Evolutionary conservation across 2,329 filamentous ascomycete species (phyloP), one percentile per base, ranked within the genome.

Genomic region (Pseudogymnoascus pannorum): DNA sequence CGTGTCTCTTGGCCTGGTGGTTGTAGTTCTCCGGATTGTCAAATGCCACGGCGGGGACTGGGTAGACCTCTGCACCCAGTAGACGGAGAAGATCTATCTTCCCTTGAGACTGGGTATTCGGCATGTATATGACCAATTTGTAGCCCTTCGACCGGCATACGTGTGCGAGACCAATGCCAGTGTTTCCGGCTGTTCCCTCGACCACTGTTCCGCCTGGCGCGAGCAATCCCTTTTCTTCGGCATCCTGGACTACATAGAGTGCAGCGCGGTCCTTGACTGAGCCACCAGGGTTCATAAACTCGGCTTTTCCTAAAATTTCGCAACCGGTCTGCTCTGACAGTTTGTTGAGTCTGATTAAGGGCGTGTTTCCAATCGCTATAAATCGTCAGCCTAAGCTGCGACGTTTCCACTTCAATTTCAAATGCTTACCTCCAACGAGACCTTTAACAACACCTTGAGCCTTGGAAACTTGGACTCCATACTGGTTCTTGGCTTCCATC

Each of bases 81-180:
- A 97, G 80, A 7, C 93, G 84, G 66, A 99, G 80, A 60, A 99
- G 82, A 75, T 97, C 94, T 72, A 99, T 90, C 81, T 99, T 99
- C 73, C 92, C 94, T 77, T 96, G 93, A 18, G 92, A 96, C 78
- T 97, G 94, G 57, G 93, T 97, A 80, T 99, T 89, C 70, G 94
- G 94, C 94, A 99, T 97, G 85, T 97, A 99, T 73, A 99, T 99
- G 72, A 97, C 92, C 58, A 96, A 86, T 73, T 88, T 88, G 82
- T 99, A 97, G 40, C 93, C 94, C 70, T 88, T 88, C 36, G 88
- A 90, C 64, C 93, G 86, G 78, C 94, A 97, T 61, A 99, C 94
- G 77, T 97, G 94, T 18, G 94, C 94, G 44, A 99, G 88, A 1
- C 94, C 94, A 74, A 99, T 99, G 66, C 94, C 94, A 29, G 94